Evolutionary conservation across 2,329 filamentous ascomycete genomes (phyloP).

Genomic region (Alternaria incomplexa): DNA sequence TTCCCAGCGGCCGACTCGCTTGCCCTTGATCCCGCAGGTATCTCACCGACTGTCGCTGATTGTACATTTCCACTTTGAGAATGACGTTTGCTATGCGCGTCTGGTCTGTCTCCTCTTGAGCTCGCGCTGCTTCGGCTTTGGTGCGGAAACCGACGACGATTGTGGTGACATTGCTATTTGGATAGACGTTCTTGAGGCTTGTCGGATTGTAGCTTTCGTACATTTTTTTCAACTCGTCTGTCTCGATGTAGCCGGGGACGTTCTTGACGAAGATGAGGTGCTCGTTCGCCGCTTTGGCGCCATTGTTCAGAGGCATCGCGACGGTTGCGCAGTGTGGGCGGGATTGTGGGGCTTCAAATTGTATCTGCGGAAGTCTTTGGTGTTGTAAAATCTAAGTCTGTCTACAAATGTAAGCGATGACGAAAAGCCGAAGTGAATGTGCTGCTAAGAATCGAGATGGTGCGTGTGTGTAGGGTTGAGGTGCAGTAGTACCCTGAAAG

Average conservation of each 20-base stretch:
- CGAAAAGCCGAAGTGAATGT: not conserved
- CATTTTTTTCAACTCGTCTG: not conserved
- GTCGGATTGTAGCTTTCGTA: slow-evolving; percentile 18
- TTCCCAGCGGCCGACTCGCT: not conserved
- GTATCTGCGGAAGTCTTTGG: not conserved
- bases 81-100: slow-evolving; percentile 15
- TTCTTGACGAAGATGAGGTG: slow-evolving; percentile 31
- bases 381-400: not conserved
- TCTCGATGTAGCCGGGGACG: slow-evolving; percentile 15
- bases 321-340: not conserved
- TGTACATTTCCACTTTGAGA: slow-evolving; percentile 22
- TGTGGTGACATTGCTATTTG: slow-evolving; percentile 18
- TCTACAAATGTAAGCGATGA: not conserved
- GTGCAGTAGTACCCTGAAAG: not conserved
- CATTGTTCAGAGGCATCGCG: not conserved
- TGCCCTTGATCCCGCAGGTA: slow-evolving; percentile 5
- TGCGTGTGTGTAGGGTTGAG: not conserved
- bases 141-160: slow-evolving; percentile 21
- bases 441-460: not conserved
- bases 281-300: slow-evolving; percentile 2
- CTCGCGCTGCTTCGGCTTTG: slow-evolving; percentile 6
- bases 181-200: slow-evolving; percentile 24
- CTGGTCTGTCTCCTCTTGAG: slow-evolving; percentile 15
- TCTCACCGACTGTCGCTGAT: slow-evolving; percentile 17
- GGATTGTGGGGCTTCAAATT: not conserved